Percentiles rank a stretch among this genome's conserved stretches.
phyloP scores from a whole-genome alignment of 371 early-diverging fungal species.

The Mucor plumbeus region DNA sequence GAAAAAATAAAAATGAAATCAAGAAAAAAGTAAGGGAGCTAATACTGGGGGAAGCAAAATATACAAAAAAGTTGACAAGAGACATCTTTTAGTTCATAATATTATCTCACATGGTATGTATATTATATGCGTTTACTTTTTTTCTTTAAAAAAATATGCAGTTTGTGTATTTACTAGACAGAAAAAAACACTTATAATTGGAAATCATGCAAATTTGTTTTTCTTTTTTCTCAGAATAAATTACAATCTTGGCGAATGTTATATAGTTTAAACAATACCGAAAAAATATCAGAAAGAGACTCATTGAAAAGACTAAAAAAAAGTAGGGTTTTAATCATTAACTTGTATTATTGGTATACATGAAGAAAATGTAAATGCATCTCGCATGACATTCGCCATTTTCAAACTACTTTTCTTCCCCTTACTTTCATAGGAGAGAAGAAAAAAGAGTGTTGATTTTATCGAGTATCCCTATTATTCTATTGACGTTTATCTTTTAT shows the following conservation, averaged over 20 bases:
- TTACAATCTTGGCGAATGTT: neutral
- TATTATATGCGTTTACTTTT: neutral
- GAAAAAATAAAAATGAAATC: too few species aligned
- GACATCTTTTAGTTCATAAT: neutral
- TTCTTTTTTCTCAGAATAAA: neutral
- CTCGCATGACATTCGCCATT: constrained; percentile 12
- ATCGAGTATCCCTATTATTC: neutral
- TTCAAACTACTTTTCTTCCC: neutral
- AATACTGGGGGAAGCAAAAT: neutral
- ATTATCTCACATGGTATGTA: constrained; percentile 4
- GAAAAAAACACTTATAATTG: neutral
- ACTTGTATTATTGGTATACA: neutral
- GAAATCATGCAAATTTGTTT: neutral
- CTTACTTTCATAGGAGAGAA: neutral
- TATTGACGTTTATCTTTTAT: neutral
- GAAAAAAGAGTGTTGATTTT: neutral
- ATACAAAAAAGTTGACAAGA: constrained; percentile 2
- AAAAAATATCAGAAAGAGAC: neutral
- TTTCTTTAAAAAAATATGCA: neutral
- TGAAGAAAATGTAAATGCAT: constrained; percentile 2
- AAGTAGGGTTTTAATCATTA: constrained; percentile 6
- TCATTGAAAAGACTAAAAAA: neutral
- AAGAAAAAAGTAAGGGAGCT: constrained; percentile 15
- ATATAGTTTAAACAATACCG: neutral
- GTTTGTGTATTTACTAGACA: neutral